These are phyloP conservation scores for Coprinellus aureogranulatus DNA, from an alignment of 768 basidiomycete species.

Conservation along the genomic window DNA sequence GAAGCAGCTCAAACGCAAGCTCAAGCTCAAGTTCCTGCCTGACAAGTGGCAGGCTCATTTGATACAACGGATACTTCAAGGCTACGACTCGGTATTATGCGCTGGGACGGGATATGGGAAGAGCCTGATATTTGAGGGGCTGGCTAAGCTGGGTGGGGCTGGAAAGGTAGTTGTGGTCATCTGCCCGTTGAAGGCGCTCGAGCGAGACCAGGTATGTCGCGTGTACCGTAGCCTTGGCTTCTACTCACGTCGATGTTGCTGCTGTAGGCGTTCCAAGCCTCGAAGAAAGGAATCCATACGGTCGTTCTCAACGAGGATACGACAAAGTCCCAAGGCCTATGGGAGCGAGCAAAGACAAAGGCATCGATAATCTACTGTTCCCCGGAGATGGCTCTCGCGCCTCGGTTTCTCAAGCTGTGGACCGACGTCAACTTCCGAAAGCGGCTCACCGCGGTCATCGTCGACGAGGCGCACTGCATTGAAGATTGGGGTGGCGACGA, in stretches of 20 bases:
- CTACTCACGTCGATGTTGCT: constrained; percentile 5
- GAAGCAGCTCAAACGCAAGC: background rate
- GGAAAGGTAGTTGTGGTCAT: constrained; percentile 21
- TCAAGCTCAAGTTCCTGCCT: background rate
- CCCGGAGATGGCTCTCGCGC: constrained; percentile 24
- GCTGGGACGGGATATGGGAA: constrained; percentile 18
- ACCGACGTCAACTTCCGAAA: constrained; percentile 22
- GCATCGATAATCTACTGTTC: constrained; percentile 19
- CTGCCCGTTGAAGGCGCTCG: constrained; percentile 26
- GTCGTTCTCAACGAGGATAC: constrained; percentile 27
- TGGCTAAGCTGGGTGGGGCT: constrained; percentile 17
- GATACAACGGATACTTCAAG: constrained; percentile 8
- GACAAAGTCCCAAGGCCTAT: constrained; percentile 11
- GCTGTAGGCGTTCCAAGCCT: constrained; percentile 19
- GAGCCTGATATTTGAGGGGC: constrained; percentile 23
- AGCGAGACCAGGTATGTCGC: constrained; percentile 25
- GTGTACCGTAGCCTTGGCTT: background rate
- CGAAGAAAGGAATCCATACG: constrained; percentile 21
- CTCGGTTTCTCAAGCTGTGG: constrained; percentile 25
- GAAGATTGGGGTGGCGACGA: constrained; percentile 29
- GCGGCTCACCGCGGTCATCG: constrained; percentile 20
- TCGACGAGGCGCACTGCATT: constrained; percentile 33
- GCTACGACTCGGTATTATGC: constrained; percentile 23
- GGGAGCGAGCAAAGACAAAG: constrained; percentile 13
- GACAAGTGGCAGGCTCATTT: constrained; percentile 1